Evolutionary conservation across 805 yeast genomes (phyloP), one percentile per base, ranked within the genome.

Genomic region (Kazachstania psychrophila): DNA sequence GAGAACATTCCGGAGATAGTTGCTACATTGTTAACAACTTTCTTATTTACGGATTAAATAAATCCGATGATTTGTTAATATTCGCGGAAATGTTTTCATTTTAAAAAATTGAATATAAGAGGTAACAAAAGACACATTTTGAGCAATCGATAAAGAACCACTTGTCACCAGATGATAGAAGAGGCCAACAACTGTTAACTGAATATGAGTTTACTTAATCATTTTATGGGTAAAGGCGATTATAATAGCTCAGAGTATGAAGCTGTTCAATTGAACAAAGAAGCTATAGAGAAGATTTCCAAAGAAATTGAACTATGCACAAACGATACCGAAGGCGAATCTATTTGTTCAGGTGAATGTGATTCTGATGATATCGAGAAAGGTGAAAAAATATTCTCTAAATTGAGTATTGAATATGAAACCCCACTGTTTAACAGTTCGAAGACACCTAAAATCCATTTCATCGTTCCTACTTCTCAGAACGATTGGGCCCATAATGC

Each of bases 401-500:
- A 49, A 39, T 36, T 58, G 33, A 46, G 52, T 29, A 50, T 58
- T 32, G 62, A 58, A 34, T 45, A 48, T 38, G 65, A 49, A 16
- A 51, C 45, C 17, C 70, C 70, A 6, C 64, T 87, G 20, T 86
- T 82, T 74, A 78, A 80, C 40, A 68, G 88, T 5, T 77, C 94
- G 0, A 71, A 70, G 43, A 77, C 82, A 1, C 76, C 75, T 30
- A 79, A 77, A 3, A 52, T 80, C 17, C 96, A 88, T 47, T 63
- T 86, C 16, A 61, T 89, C 23, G 77, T 88, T 0, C 81, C 95
- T 2, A 87, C 96, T 0, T 94, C 92, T 9, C 77, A 77, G 46
- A 54, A 72, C 0, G 94, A 89, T 58, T 89, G 98, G 98, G 64
- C 61, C 12, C 89, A 75, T 43, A 82, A 82, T 51, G 84, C 95